phyloP scores from a whole-genome alignment of 352 stramenopile genomes.

The Phytophthora palmivora region DNA sequence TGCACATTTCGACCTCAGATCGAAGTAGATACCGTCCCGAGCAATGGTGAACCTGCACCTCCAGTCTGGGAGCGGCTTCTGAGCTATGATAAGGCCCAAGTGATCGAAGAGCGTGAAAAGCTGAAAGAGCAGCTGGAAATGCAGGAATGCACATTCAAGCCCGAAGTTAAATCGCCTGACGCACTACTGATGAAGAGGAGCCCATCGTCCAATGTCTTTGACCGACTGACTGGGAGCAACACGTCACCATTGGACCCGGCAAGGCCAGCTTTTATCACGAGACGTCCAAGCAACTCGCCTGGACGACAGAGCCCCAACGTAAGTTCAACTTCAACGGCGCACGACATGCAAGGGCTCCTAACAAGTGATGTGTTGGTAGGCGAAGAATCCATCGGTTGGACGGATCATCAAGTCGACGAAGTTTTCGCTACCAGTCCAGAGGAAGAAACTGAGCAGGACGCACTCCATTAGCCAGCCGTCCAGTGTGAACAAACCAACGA shows the following conservation, averaged over 20 bases:
- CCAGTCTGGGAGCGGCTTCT: slow-evolving; percentile 81
- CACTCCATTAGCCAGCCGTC: slow-evolving; percentile 37
- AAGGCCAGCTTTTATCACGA: slow-evolving; percentile 32
- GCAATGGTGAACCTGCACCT: slow-evolving; percentile 43
- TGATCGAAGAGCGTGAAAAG: slow-evolving; percentile 80
- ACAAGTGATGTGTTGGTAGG: slow-evolving; percentile 19
- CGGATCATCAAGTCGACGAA: slow-evolving; percentile 59
- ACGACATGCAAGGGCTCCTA: neutral
- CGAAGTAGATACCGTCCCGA: slow-evolving; percentile 37
- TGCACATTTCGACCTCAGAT: slow-evolving; percentile 85
- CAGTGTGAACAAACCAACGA: slow-evolving; percentile 33
- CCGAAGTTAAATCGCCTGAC: slow-evolving; percentile 69
- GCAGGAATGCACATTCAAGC: slow-evolving; percentile 85
- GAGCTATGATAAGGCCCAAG: slow-evolving; percentile 82
- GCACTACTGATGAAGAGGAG: slow-evolving; percentile 47
- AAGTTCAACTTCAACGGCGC: slow-evolving; percentile 10
- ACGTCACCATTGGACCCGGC: slow-evolving; percentile 20
- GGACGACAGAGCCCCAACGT: slow-evolving; percentile 33
- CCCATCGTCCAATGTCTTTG: slow-evolving; percentile 51
- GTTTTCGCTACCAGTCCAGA: slow-evolving; percentile 29
- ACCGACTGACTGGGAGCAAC: slow-evolving; percentile 41
- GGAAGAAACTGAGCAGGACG: slow-evolving; percentile 14
- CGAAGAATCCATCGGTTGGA: slow-evolving; percentile 41
- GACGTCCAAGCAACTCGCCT: slow-evolving; percentile 27
- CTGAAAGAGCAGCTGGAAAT: slow-evolving; percentile 76